Base-by-base conservation (phyloP, 192 early-diverging fungal genomes). In the Coemansia sp. region DNA sequence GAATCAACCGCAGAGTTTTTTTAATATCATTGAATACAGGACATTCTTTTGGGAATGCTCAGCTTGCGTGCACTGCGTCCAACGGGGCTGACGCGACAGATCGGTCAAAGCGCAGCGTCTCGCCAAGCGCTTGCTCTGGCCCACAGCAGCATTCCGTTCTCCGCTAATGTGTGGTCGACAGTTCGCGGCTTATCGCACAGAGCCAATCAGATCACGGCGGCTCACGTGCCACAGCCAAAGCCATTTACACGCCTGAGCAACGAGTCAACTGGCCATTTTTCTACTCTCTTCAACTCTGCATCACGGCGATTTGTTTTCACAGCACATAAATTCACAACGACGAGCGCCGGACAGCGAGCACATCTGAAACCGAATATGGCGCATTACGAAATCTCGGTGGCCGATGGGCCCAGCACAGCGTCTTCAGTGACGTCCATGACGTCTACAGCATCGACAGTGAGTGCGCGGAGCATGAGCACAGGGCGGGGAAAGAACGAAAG, bases 351-450 rank as follows among this genome's bases (percentile, higher is more conserved):
- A 27, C 49, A 52, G 20, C 48, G 60, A 50, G 60, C 49, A 38
- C 29, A 37, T 56, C 35, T n/a, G 54, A 56, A 56, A 56, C 14
- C 5, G 26, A 16, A 26, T 39, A 64, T 64, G 62, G 29, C 64
- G 19, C 74, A 75, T 37, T 75, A 70, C 47, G 58, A 65, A 66
- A 77, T 77, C 57, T 61, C 74, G n/a, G 63, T 71, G 32, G 52
- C 68, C 43, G 54, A 57, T 29, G 48, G 53, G 41, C 54, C 62
- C 23, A 47, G 54, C 62, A 18, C 38, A 27, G 52, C 73, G 43
- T 45, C 69, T 19, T 71, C 78, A 22, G 69, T 62, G 11, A 56
- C 68, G n/a, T 68, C 71, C 35, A 65, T 80, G 27, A 61, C 66
- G 10, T 75, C 73, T 12, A 39, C 62, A 20, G 62, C 61, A n/a